A percentile compares a stretch with the other conserved stretches of the same genome.
Evolutionary conservation across 768 basidiomycete genomes (phyloP).

Genomic region (Naematelia aurantialba): DNA sequence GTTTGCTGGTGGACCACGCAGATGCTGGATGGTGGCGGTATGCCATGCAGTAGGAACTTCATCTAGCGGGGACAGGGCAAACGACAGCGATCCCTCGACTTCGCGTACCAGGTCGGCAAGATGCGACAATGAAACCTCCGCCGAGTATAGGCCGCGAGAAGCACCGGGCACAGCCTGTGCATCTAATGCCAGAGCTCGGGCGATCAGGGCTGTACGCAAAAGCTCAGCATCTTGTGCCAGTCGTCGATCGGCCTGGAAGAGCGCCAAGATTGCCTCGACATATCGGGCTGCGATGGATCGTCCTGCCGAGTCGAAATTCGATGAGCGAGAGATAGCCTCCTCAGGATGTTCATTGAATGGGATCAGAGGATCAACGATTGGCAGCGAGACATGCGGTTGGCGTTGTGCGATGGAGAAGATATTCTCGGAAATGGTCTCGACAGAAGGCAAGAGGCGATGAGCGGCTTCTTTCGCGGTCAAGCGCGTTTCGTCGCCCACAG

Average conservation of each 20-base stretch:
- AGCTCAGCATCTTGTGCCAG: conserved; percentile 64
- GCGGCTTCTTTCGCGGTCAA: conserved; percentile 10
- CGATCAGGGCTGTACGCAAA: conserved; percentile 65
- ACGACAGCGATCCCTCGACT: conserved; percentile 30
- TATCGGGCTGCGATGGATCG: conserved; percentile 65
- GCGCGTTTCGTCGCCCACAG: neutral
- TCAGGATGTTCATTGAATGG: conserved; percentile 16
- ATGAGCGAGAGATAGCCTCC: conserved; percentile 14
- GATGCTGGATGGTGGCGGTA: conserved; percentile 8
- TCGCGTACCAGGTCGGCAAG: conserved; percentile 49
- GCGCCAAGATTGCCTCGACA: conserved; percentile 58
- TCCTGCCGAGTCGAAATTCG: conserved; percentile 55
- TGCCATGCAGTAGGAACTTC: conserved; percentile 26
- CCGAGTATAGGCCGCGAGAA: conserved; percentile 57
- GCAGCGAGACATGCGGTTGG: conserved; percentile 17
- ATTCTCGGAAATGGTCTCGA: neutral
- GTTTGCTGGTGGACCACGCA: conserved; percentile 2
- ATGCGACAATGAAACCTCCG: conserved; percentile 51
- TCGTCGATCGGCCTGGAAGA: conserved; percentile 62
- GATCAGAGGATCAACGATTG: conserved; percentile 34
- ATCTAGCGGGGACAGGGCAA: conserved; percentile 20
- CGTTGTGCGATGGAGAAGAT: conserved; percentile 1
- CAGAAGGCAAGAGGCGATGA: conserved; percentile 17
- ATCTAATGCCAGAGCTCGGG: conserved; percentile 65
- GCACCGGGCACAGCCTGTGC: conserved; percentile 57